Evolutionary conservation across 2,329 filamentous ascomycete genomes (phyloP).

Genomic region (Cercospora sesami): DNA sequence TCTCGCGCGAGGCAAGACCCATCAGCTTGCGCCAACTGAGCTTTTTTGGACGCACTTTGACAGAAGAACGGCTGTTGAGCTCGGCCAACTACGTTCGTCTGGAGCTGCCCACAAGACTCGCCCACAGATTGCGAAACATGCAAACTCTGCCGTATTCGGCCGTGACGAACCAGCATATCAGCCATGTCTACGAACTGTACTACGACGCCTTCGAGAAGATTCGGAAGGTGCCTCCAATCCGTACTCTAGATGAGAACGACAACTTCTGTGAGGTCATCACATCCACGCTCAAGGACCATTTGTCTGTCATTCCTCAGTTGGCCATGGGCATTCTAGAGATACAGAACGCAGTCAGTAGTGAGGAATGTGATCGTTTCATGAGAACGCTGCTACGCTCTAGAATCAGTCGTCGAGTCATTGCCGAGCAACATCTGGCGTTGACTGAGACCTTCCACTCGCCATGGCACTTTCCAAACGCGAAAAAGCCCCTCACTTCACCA

Average conservation of each 20-base stretch:
- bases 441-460: constrained; percentile 91
- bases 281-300: constrained; percentile 78
- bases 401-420: constrained; percentile 93
- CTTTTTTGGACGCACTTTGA: constrained; percentile 92
- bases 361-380: constrained; percentile 90
- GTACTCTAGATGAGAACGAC: constrained; percentile 86
- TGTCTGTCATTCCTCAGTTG: constrained; percentile 89
- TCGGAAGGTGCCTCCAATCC: constrained; percentile 79
- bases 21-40: constrained; percentile 95
- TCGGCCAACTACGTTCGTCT: constrained; percentile 97
- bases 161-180: constrained; percentile 91
- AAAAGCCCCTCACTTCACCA: constrained; percentile 59
- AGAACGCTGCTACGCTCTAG: constrained; percentile 87
- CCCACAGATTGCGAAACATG: constrained; percentile 94
- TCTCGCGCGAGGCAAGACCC: constrained; percentile 85
- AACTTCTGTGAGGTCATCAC: constrained; percentile 77
- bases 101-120: constrained; percentile 84
- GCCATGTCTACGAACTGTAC: constrained; percentile 94
- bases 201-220: constrained; percentile 94
- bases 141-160: constrained; percentile 94
- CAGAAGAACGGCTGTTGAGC: constrained; percentile 82
- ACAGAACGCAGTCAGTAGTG: constrained; percentile 74
- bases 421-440: constrained; percentile 92
- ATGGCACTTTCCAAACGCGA: constrained; percentile 82
- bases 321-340: constrained; percentile 94